phyloP scores from a whole-genome alignment of 768 basidiomycete genomes.

The Tylopilus balloui region DNA sequence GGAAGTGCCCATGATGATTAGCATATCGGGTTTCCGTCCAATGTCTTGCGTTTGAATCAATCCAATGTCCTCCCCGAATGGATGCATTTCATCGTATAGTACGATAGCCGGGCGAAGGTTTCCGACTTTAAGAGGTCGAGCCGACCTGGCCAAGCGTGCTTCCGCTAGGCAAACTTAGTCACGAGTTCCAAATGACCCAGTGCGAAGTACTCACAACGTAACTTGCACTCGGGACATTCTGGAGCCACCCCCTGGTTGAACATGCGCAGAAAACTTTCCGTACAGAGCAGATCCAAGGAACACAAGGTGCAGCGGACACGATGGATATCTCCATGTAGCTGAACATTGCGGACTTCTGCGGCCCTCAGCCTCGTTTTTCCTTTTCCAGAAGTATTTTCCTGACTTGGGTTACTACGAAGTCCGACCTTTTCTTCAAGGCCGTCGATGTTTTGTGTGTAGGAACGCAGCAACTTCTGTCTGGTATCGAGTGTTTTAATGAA shows the following conservation, averaged over 20 bases:
- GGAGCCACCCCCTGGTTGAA: conserved; percentile 74
- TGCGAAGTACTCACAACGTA: conserved; percentile 59
- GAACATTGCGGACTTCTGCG: conserved; percentile 81
- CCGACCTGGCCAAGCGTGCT: conserved; percentile 77
- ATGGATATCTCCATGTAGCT: conserved; percentile 92
- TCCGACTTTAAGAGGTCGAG: conserved; percentile 74
- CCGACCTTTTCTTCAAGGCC: conserved; percentile 84
- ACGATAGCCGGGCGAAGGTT: conserved; percentile 91
- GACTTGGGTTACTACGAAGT: conserved; percentile 60
- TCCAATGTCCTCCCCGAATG: conserved; percentile 89
- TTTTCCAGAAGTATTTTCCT: conserved; percentile 48
- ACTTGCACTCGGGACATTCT: conserved; percentile 80
- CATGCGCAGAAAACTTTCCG: conserved; percentile 51
- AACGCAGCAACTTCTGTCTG: conserved; percentile 80
- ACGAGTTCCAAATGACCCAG: neutral
- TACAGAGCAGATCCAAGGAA: conserved; percentile 72
- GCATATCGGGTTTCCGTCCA: conserved; percentile 76
- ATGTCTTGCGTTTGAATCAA: conserved; percentile 74
- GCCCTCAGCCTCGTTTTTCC: conserved; percentile 64
- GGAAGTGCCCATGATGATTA: conserved; percentile 97
- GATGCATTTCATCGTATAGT: conserved; percentile 92
- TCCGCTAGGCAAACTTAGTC: conserved; percentile 46
- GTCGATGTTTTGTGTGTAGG: conserved; percentile 98
- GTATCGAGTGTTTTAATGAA: conserved; percentile 83
- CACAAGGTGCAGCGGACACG: conserved; percentile 86